Conservation (phyloP, 23 red algal species). For the Chondrus crispus region DNA sequence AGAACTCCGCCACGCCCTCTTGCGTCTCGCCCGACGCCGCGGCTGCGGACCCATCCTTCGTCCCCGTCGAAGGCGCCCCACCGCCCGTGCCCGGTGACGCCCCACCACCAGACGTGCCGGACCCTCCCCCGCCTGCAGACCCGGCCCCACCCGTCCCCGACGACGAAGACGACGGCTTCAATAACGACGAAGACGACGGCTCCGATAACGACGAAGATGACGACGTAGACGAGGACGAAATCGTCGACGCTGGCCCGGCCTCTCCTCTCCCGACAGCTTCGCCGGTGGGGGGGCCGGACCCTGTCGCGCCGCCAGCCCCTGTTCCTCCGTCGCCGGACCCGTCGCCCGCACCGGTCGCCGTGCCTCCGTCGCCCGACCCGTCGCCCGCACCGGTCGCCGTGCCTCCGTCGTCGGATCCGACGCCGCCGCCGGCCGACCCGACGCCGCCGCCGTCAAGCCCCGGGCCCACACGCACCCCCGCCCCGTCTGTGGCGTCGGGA, state of each 20-base stretch:
- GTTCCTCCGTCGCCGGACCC: not conserved
- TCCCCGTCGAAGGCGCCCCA: not conserved
- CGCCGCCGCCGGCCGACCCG: not conserved
- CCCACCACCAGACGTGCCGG: not conserved
- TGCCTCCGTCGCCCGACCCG: not conserved
- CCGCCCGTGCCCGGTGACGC: not conserved
- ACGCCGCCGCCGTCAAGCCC: not conserved
- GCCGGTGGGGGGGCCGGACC: no score
- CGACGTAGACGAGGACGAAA: no score
- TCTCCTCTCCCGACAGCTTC: no score
- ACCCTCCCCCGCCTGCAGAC: not conserved
- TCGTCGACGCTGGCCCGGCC: no score
- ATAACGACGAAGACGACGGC: no score
- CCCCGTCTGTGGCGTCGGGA: no score
- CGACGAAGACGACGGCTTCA: no score
- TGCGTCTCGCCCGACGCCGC: not conserved
- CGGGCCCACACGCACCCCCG: not conserved
- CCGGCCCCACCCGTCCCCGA: not conserved
- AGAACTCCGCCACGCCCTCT: no score
- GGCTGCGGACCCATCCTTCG: not conserved
- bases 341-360: not conserved
- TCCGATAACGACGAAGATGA: no score
- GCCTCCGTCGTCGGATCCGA: not conserved
- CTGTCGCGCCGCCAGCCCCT: not conserved
- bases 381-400: not conserved